Evolutionary conservation across 164 flowering plant species (phyloP).

Genomic region (Macadamia tetraphylla): DNA sequence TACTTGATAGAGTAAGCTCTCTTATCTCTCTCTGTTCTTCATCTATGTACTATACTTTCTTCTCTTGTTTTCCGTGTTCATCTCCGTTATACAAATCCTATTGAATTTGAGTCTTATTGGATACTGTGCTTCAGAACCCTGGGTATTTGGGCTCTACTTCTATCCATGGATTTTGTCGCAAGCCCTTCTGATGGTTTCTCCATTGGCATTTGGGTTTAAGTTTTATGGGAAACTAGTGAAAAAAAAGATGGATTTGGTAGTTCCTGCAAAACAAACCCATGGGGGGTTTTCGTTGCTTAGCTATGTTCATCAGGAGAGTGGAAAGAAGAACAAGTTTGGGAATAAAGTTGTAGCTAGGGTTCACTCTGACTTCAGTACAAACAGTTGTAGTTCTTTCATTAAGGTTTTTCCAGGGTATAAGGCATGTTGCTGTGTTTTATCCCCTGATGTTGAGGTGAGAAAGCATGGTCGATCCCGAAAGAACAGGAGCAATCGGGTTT

Average conservation of each 20-base stretch:
- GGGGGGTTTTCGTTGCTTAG: constrained; percentile 47
- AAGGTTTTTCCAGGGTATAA: constrained; percentile 19
- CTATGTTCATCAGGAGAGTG: constrained; percentile 8
- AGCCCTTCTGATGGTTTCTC: constrained; percentile 7
- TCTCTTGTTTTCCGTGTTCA: not conserved
- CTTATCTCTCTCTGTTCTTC: not conserved
- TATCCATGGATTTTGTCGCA: not conserved
- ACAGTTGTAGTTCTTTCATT: constrained; percentile 7
- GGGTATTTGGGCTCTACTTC: not conserved
- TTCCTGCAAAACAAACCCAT: constrained; percentile 37
- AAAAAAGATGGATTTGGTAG: constrained; percentile 41
- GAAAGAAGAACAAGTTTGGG: constrained; percentile 5
- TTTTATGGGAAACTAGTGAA: constrained; percentile 1
- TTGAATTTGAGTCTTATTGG: not conserved
- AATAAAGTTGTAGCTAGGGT: constrained; percentile 17
- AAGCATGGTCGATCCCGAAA: constrained; percentile 14
- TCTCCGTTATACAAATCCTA: not conserved
- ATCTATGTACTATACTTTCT: not conserved
- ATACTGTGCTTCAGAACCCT: constrained; percentile 1
- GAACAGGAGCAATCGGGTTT: constrained; percentile 16
- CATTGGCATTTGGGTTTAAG: constrained; percentile 1
- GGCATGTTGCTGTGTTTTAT: constrained; percentile 20
- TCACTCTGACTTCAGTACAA: constrained; percentile 11
- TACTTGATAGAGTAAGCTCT: constrained; percentile 7
- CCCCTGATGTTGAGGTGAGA: constrained; percentile 17